These are phyloP conservation scores for Tricholoma sp. DNA, from an alignment of 768 basidiomycete genomes.

Conservation along the genomic window DNA sequence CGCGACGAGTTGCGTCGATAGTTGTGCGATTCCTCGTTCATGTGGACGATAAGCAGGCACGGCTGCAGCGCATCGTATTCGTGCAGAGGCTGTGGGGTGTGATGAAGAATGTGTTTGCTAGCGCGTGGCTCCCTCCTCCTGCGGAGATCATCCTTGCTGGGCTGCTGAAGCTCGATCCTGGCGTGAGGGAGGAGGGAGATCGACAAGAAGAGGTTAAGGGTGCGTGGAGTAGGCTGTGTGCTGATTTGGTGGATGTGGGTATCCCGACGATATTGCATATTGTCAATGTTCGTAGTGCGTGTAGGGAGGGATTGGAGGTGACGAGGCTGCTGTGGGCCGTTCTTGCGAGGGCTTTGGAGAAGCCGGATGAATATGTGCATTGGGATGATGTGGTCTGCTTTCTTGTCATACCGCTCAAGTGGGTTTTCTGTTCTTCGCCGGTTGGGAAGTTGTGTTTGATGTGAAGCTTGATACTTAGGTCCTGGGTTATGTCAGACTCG, in stretches of 20 bases:
- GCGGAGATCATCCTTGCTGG: conserved; percentile 44
- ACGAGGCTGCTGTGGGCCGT: conserved; percentile 46
- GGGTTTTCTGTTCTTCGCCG: conserved; percentile 6
- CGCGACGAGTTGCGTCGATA: conserved; percentile 27
- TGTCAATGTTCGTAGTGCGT: conserved; percentile 23
- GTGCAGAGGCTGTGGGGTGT: conserved; percentile 46
- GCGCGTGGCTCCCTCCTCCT: conserved; percentile 32
- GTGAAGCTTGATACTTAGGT: conserved; percentile 34
- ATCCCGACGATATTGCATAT: conserved; percentile 34
- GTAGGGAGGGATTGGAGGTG: conserved; percentile 24
- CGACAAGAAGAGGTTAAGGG: conserved; percentile 23
- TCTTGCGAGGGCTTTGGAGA: conserved; percentile 30
- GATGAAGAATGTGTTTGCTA: conserved; percentile 43
- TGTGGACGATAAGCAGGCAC: conserved; percentile 17
- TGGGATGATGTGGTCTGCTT: conserved; percentile 42
- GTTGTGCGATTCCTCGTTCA: conserved; percentile 31
- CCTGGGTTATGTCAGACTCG: conserved; percentile 36
- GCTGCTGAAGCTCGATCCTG: conserved; percentile 32
- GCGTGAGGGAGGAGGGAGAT: too few species aligned
- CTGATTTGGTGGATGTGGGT: conserved; percentile 38
- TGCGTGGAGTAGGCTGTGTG: conserved; percentile 47
- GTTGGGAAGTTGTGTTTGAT: neutral
- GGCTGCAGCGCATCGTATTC: conserved; percentile 33
- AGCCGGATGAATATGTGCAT: conserved; percentile 16
- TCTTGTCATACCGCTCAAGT: conserved; percentile 47